phyloP scores from a whole-genome alignment of 495 filamentous ascomycete genomes.

The Neurospora sp. region DNA sequence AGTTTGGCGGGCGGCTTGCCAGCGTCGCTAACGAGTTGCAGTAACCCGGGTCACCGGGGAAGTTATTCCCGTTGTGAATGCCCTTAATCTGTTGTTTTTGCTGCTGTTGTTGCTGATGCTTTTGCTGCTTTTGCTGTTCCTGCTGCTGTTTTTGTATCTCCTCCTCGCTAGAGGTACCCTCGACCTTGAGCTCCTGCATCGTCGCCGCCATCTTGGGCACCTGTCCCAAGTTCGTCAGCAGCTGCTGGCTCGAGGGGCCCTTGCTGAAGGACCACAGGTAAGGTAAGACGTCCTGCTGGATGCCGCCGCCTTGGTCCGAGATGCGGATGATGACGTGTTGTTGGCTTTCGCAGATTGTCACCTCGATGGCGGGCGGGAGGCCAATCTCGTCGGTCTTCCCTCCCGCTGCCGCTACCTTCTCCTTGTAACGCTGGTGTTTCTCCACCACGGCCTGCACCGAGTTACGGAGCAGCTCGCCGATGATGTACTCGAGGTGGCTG shows the following conservation, averaged over 20 bases:
- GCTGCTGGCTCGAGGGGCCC: slow-evolving; percentile 60
- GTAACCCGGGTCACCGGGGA: slow-evolving; percentile 8
- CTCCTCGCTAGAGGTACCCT: slow-evolving; percentile 5
- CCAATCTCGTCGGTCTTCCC: slow-evolving; percentile 15
- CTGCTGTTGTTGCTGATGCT: neutral
- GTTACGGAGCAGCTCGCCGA: slow-evolving; percentile 91
- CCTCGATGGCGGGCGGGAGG: slow-evolving; percentile 71
- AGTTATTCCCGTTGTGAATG: slow-evolving; percentile 1
- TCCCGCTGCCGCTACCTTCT: neutral
- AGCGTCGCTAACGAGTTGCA: slow-evolving; percentile 66
- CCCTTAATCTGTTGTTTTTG: neutral
- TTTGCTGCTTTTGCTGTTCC: neutral
- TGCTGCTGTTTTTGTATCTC: neutral
- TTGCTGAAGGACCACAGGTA: slow-evolving; percentile 96
- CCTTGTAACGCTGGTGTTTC: slow-evolving; percentile 28
- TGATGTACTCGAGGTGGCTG: slow-evolving; percentile 92
- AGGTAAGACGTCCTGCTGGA: slow-evolving; percentile 74
- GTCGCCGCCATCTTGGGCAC: slow-evolving; percentile 94
- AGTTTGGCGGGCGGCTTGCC: slow-evolving; percentile 71
- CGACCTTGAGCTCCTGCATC: slow-evolving; percentile 65
- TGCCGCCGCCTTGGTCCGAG: slow-evolving; percentile 89
- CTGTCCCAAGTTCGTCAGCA: slow-evolving; percentile 69
- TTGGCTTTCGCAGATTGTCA: slow-evolving; percentile 85
- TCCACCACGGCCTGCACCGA: slow-evolving; percentile 88
- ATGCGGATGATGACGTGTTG: slow-evolving; percentile 96